Evolutionary conservation across 768 basidiomycete genomes (phyloP), one percentile per base, ranked within the genome.

Genomic region (Mycena capillaripes): DNA sequence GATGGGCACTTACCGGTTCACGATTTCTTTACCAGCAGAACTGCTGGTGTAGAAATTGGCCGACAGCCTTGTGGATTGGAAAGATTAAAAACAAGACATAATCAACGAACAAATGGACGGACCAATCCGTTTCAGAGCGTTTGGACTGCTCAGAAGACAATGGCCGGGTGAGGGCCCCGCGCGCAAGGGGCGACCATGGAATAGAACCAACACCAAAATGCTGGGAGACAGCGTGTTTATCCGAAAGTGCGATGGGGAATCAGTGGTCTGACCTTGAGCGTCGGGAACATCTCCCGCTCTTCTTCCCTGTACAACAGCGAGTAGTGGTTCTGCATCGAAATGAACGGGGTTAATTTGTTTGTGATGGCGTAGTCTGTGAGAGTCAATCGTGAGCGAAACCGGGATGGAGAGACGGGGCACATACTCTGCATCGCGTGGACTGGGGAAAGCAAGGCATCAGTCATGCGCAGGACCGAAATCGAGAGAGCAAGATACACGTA

Each of bases 251-350:
- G 34, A 36, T 36, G 34, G 34, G 34, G 34, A 36, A 36, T 36
- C 34, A 12, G 34, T 6, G 34, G 34, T 36, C 34, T 36, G 34
- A 36, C 34, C n/a, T n/a, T n/a, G n/a, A n/a, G n/a, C n/a, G n/a
- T n/a, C n/a, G n/a, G n/a, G n/a, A n/a, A n/a, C n/a, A n/a, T n/a
- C n/a, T n/a, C n/a, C n/a, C n/a, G n/a, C n/a, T n/a, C n/a, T n/a
- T n/a, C n/a, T n/a, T n/a, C 65, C 17, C 65, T n/a, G 30, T 46
- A 66, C 27, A 66, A 40, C 36, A 66, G 23, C 12, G 17, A 30
- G 65, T 66, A 56, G 50, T 57, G 65, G 53, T 66, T 66, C 53
- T 66, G 65, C 65, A 66, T 66, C 27, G 65, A 66, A n/a, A 66
- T 66, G 65, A 66, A 66, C 11, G 55, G 38, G 23, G 65, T 66